A percentile compares a stretch with the other conserved stretches of the same genome.
These are phyloP conservation scores for Spathaspora sp. DNA, from an alignment of 805 yeast genomes.

Conservation along the genomic window DNA sequence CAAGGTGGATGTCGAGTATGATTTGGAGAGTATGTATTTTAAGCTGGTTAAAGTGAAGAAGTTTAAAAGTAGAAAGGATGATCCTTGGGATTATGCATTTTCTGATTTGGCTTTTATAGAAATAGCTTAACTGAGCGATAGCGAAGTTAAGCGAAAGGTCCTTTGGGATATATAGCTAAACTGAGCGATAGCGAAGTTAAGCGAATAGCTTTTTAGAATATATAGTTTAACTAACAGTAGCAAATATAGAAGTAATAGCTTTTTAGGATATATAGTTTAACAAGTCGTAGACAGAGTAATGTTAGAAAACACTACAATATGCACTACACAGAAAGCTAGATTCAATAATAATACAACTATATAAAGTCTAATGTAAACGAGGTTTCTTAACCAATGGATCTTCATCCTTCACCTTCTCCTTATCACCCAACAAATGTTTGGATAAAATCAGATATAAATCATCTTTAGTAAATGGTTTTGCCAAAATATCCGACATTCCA, in stretches of 20 bases:
- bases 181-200: no score
- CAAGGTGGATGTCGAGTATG: slow-evolving; percentile 33
- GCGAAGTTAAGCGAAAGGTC: no score
- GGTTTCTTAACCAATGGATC: slow-evolving; percentile 1
- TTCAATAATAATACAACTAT: not conserved
- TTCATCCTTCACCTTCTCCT: not conserved
- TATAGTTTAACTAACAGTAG: no score
- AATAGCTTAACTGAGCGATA: slow-evolving; percentile 2
- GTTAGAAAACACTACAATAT: no score
- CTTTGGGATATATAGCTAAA: no score
- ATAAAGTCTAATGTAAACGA: not conserved
- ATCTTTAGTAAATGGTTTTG: slow-evolving; percentile 89
- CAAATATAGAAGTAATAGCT: no score
- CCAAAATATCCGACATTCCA: slow-evolving; percentile 90
- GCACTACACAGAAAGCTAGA: no score
- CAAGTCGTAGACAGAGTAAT: no score
- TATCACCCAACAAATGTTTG: slow-evolving; percentile 57
- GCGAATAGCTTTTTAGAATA: no score
- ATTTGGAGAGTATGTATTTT: slow-evolving; percentile 29
- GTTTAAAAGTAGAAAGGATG: slow-evolving; percentile 19
- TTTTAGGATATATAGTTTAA: no score
- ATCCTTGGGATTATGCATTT: slow-evolving; percentile 50
- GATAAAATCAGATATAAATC: slow-evolving; percentile 76
- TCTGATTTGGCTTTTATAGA: slow-evolving; percentile 50
- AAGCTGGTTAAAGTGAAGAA: slow-evolving; percentile 13